Evolutionary conservation across 139 green algal species (phyloP), one percentile per base, ranked within the genome.

Genomic region (Picochlorum sp.): DNA sequence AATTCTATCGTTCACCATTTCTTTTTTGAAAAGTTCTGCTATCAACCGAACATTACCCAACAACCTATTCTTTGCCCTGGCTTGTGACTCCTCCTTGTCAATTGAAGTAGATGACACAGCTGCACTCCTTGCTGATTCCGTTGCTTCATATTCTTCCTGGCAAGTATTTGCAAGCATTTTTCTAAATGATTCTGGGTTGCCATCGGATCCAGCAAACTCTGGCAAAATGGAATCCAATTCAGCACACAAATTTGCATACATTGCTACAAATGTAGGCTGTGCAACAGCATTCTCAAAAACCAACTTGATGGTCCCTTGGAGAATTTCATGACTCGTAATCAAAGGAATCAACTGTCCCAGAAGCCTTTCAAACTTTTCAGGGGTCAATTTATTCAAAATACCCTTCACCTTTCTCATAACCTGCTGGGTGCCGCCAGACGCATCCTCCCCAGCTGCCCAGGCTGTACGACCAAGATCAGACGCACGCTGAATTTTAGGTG

Each of bases 311-410:
- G 88, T 87, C 25, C 75, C 65, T 50, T 77, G 70, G 29, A 84
- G 64, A 33, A 80, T 66, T 33, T 81, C 76, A 25, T 73, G 67
- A 24, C 39, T 85, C 32, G 64, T 84, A 56, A 96, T 78, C n/a
- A 89, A 65, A 45, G 79, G 74, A 39, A 93, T 66, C 52, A 96
- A 69, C 78, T 94, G 88, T 6, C 72, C 47, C 36, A 89, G 69
- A 65, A 96, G 78, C 5, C 82, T 77, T 33, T 98, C 93, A 72
- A 97, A 99, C 71, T 98, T 99, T 69, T 99, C 87, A 0, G 93
- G 93, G 25, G 93, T 98, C 50, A 99, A 87, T 85, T 98, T 99
- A 85, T 99, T 99, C 32, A 99, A 83, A 5, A 97, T 89, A 56
- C 85, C 86, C 82, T 97, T 97, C 33, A 98, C 75, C 57, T 77